Conservation (phyloP, 352 stramenopile genomes). For the Pythium plurisporium region DNA sequence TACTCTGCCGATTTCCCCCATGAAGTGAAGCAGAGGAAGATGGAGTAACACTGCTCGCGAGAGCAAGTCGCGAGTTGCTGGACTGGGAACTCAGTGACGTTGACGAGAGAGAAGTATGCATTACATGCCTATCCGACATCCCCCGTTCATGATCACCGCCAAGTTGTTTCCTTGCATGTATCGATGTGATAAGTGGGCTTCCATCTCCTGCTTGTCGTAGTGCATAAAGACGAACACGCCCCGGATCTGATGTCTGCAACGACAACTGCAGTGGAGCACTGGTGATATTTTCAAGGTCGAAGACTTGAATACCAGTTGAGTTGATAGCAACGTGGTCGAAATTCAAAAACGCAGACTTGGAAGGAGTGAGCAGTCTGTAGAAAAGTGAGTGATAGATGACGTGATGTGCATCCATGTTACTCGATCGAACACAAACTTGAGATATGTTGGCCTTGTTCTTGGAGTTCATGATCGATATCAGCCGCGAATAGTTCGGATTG, state of each 20-base stretch:
- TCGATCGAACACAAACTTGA: conserved; percentile 84
- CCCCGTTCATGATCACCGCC: not conserved
- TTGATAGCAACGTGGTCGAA: conserved; percentile 87
- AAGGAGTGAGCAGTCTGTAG: conserved; percentile 86
- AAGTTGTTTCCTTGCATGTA: conserved; percentile 1
- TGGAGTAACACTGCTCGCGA: not conserved
- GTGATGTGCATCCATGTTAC: conserved; percentile 89
- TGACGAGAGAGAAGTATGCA: conserved; percentile 18
- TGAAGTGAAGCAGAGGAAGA: not conserved
- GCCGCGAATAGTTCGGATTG: conserved; percentile 84
- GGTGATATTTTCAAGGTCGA: conserved; percentile 87
- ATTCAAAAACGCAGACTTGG: conserved; percentile 81
- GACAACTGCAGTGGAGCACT: conserved; percentile 75
- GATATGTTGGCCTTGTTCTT: conserved; percentile 85
- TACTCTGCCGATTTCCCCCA: not conserved
- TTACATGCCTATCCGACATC: conserved; percentile 1
- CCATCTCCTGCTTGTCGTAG: conserved; percentile 30
- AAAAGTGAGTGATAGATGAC: conserved; percentile 90
- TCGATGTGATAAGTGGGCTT: conserved; percentile 1
- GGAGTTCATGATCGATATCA: conserved; percentile 85
- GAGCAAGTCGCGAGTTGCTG: conserved; percentile 7
- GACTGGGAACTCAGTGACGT: conserved; percentile 21
- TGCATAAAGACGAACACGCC: conserved; percentile 69
- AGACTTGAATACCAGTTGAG: conserved; percentile 81
- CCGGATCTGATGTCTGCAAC: conserved; percentile 69